Evolutionary conservation across 2,329 filamentous ascomycete species (phyloP), one percentile per base, ranked within the genome.

Genomic region (Arthrobotrys sinensis): DNA sequence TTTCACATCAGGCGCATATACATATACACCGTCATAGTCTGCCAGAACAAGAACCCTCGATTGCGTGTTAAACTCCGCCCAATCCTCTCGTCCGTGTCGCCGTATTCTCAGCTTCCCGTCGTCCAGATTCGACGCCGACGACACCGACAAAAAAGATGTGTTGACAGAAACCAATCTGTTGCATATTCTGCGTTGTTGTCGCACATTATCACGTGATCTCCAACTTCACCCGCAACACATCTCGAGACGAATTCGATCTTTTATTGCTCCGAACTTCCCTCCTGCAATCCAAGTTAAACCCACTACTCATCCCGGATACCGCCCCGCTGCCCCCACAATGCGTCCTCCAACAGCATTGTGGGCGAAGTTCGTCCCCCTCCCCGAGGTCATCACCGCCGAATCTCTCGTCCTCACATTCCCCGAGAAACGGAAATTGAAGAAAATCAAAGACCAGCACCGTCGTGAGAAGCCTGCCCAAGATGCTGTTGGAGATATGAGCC

Each of bases 311-410:
- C 24, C 24, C 24, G 24, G 24, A 48, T 16, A 16, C 16, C 34
- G n/a, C 24, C 43, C 16, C 52, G 6, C 16, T 40, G 24, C 19
- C 50, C 36, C n/a, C 65, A 76, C 55, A 34, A 76, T 76, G 72
- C 72, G 72, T 52, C 55, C 53, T 38, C 60, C 57, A 48, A 40
- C 40, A 70, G 65, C 57, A 69, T 50, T 76, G 65, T 52, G 57
- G 72, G 72, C 72, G 48, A 57, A 38, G 40, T 76, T 76, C 72
- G 55, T 64, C 46, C 72, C 72, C 5, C 40, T 76, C 4, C 72
- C 72, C 16, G 50, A 76, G 40, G 40, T 40, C 11, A 65, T 76
- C 65, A 76, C 72, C 12, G 67, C 48, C 34, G 36, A 34, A 32
- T 70, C 75, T 21, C 67, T 71, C 66, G 3, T 64, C 50, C 50